Evolutionary conservation across 441 rosid genomes (phyloP).

Genomic region (Gossypium gossypioides): DNA sequence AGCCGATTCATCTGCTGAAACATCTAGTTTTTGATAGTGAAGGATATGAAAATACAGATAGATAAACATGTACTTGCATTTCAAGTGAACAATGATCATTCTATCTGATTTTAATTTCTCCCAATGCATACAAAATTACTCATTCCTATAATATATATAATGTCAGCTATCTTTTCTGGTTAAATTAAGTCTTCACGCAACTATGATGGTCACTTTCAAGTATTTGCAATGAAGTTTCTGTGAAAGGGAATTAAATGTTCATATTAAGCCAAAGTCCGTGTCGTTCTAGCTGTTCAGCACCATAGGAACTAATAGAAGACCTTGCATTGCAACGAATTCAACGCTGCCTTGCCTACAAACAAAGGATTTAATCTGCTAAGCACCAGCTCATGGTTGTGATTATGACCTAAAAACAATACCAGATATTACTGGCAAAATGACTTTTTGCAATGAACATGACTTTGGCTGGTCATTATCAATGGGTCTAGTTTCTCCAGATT

Average conservation of each 20-base stretch:
- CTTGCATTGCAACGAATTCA: background rate
- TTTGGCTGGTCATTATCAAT: background rate
- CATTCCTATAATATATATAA: background rate
- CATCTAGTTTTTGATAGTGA: background rate
- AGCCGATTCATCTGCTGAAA: background rate
- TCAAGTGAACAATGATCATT: background rate
- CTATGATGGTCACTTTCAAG: background rate
- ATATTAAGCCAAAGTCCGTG: background rate
- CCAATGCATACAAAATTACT: background rate
- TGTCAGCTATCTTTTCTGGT: background rate
- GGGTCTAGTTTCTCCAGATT: background rate
- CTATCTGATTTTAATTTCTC: background rate
- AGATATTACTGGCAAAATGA: background rate
- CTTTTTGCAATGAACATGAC: background rate
- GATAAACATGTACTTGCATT: background rate
- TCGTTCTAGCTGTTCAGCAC: background rate
- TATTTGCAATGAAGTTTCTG: background rate
- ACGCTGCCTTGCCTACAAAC: background rate
- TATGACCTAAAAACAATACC: background rate
- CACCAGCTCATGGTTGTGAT: constrained; percentile 2
- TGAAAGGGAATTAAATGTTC: background rate
- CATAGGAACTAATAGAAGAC: background rate
- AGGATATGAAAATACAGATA: background rate
- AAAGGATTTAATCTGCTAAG: background rate
- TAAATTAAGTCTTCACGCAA: background rate